Conservation (phyloP, 2,329 filamentous ascomycete species). For the Xylariaceae sp. region DNA sequence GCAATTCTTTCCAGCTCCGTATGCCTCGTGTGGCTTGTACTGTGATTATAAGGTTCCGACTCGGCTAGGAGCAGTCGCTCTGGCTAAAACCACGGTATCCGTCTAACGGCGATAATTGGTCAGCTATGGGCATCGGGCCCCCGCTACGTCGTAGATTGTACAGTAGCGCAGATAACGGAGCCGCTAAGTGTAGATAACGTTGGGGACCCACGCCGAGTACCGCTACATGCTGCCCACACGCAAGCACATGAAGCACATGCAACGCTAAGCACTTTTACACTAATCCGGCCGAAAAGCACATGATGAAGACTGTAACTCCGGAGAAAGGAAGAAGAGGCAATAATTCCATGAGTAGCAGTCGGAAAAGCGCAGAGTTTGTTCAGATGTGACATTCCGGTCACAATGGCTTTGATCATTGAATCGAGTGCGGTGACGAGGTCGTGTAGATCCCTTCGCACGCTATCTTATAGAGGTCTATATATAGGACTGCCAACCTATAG, state of each 20-base stretch:
- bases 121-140: not conserved
- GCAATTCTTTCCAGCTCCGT: not conserved
- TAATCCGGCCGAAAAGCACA: too few species aligned
- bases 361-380: not conserved
- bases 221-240: not conserved
- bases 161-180: not conserved
- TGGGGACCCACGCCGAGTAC: not conserved
- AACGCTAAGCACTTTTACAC: not conserved
- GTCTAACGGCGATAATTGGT: not conserved
- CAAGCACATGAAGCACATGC: not conserved
- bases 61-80: not conserved
- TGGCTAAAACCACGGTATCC: not conserved
- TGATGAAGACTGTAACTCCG: too few species aligned
- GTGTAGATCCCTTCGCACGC: not conserved
- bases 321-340: not conserved
- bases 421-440: not conserved
- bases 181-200: not conserved
- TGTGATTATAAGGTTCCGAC: not conserved
- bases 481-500: not conserved
- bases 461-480: not conserved
- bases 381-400: not conserved
- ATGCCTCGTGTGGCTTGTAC: not conserved
- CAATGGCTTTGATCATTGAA: not conserved
- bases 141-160: not conserved
- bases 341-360: not conserved